Conservation (phyloP, 352 stramenopile genomes). For the Phytophthora melonis region DNA sequence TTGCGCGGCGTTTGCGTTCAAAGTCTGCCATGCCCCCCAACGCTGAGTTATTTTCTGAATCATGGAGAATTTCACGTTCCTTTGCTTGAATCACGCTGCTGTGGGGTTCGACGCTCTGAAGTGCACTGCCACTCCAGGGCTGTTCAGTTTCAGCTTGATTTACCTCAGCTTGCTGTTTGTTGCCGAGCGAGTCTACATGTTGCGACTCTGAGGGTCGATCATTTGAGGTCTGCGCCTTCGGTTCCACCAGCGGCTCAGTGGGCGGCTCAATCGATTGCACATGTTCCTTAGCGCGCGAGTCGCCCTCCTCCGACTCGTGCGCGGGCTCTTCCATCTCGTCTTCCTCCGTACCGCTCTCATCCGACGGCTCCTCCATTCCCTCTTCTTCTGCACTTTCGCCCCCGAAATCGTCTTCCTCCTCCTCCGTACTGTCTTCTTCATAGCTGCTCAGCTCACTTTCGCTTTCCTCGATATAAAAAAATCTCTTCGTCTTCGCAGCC, state of each 20-base stretch:
- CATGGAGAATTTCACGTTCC: too few species aligned
- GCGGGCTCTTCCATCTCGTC: background rate
- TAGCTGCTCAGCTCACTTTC: background rate
- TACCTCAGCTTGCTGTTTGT: too few species aligned
- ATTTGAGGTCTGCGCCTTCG: background rate
- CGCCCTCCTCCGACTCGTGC: background rate
- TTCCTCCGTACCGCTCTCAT: background rate
- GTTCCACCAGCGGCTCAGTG: background rate
- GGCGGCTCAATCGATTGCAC: background rate
- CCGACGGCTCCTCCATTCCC: background rate
- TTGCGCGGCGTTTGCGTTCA: constrained; percentile 71
- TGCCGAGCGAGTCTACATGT: background rate
- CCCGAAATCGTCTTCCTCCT: too few species aligned
- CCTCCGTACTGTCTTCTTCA: background rate
- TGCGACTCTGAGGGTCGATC: background rate
- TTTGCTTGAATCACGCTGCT: too few species aligned
- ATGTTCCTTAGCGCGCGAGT: background rate
- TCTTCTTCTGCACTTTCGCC: background rate
- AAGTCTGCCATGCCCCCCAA: constrained; percentile 30
- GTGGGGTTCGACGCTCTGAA: too few species aligned
- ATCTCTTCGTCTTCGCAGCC: too few species aligned
- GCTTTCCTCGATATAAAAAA: background rate
- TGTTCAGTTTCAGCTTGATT: too few species aligned
- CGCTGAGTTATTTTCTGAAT: too few species aligned
- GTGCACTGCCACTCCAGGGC: too few species aligned